A percentile compares a stretch with the other conserved stretches of the same genome.
phyloP scores from a whole-genome alignment of 371 early-diverging fungal species.

The Syncephalastrum monosporum region DNA sequence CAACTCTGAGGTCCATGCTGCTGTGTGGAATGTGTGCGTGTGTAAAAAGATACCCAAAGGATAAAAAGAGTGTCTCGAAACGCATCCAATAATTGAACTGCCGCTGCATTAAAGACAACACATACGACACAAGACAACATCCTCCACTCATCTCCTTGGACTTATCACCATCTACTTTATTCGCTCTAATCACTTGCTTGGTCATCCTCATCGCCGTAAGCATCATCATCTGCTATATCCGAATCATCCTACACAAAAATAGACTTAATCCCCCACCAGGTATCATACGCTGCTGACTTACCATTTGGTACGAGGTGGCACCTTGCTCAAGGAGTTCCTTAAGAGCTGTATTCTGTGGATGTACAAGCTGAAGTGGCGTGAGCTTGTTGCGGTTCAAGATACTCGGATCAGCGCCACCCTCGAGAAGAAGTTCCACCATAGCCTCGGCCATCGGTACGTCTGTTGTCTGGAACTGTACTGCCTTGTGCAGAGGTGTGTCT shows the following conservation, averaged over 20 bases:
- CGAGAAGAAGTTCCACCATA: conserved; percentile 56
- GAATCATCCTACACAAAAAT: conserved; percentile 10
- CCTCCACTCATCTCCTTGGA: no score
- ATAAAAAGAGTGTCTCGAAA: no score
- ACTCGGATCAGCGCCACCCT: conserved; percentile 56
- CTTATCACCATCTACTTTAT: no score
- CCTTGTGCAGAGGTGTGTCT: conserved; percentile 68
- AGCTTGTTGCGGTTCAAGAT: conserved; percentile 36
- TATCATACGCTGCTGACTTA: conserved; percentile 14
- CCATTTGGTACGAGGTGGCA: conserved; percentile 27
- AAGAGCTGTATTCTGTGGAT: conserved; percentile 28
- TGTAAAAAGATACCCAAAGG: no score
- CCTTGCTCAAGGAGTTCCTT: conserved; percentile 27
- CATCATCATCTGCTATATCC: conserved; percentile 17
- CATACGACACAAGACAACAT: no score
- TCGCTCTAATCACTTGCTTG: conserved; percentile 9
- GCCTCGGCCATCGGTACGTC: conserved; percentile 48
- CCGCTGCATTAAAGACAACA: no score
- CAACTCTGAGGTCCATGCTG: no score
- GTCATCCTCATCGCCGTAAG: conserved; percentile 9
- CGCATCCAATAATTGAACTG: no score
- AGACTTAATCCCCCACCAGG: background rate
- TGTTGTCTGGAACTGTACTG: conserved; percentile 47
- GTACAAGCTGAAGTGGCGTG: conserved; percentile 34
- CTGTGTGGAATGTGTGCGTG: no score